phyloP scores from a whole-genome alignment of 371 early-diverging fungal genomes.

The Fennellomyces sp. region DNA sequence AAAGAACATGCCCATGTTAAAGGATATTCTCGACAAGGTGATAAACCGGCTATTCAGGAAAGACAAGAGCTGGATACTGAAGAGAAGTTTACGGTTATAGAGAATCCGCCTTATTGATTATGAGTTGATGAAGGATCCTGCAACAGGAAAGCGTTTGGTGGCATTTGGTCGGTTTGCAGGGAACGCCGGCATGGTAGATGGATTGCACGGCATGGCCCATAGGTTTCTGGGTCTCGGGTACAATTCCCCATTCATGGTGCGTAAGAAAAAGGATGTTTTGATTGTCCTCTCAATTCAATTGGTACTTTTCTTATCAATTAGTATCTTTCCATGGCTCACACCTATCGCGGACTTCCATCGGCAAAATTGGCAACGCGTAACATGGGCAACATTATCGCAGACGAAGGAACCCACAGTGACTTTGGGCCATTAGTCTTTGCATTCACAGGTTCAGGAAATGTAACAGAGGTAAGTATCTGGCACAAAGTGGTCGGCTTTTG shows the following conservation, averaged over 20 bases:
- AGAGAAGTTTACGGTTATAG: conserved; percentile 44
- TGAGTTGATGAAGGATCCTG: conserved; percentile 87
- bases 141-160: conserved; percentile 77
- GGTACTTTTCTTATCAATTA: conserved; percentile 19
- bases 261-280: conserved; percentile 21
- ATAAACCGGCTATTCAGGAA: neutral
- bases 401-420: conserved; percentile 84
- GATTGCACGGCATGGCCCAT: conserved; percentile 91
- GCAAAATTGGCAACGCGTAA: conserved; percentile 77
- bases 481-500: neutral
- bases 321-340: conserved; percentile 87
- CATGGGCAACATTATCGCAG: conserved; percentile 79
- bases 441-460: conserved; percentile 96
- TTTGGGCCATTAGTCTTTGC: conserved; percentile 91
- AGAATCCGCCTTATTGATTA: conserved; percentile 93
- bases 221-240: conserved; percentile 89
- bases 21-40: conserved; percentile 87
- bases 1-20: conserved; percentile 93
- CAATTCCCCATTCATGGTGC: conserved; percentile 93
- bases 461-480: conserved; percentile 68
- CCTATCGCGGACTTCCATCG: conserved; percentile 79
- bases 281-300: neutral
- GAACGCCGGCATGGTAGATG: conserved; percentile 94
- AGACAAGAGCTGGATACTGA: neutral
- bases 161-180: conserved; percentile 95